Evolutionary conservation across 345 rosid genomes (phyloP), one percentile per base, ranked within the genome.

Genomic region (Boechera retrofracta): DNA sequence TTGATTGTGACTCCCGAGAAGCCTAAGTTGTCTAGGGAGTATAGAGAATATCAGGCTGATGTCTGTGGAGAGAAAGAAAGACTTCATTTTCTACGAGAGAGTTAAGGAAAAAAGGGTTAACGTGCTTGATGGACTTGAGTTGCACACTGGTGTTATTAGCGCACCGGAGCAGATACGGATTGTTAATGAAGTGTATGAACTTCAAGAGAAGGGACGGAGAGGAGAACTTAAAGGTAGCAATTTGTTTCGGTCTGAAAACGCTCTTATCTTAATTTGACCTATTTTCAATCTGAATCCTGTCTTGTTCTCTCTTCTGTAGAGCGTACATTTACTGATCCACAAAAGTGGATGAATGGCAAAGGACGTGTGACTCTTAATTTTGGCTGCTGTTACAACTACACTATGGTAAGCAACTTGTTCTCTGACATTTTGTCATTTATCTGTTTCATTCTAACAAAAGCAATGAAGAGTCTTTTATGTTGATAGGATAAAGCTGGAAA

Each of bases 291-390:
- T 66, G 47, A 64, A 26, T 58, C 36, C 32, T 36, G 0, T 24
- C 11, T 29, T 56, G 38, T 67, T 53, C 54, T 66, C 15, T 69
- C 44, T 71, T 73, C 24, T 72, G 35, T 42, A 89, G 94, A 74
- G 15, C 85, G 84, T n/a, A 87, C 94, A 6, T 89, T 80, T 79
- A 65, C 88, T 35, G 89, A 85, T 71, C 94, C 94, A 33, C 75
- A 57, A 2, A 89, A 87, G 73, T 89, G 91, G 91, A 89, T 87
- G 89, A 82, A 88, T 41, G 89, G 91, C 28, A 89, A 87, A 86
- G 94, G 94, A 36, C 89, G 89, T 38, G 79, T 83, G n/a, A 88
- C 92, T 4, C 71, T 85, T 21, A 91, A 89, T 45, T 89, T 87
- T 38, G 91, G 93, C 36, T 89, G 93, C 69, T 85, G 92, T 72